Percentiles rank a stretch among this genome's conserved stretches.
These are phyloP conservation scores for Seiridium unicorne DNA, from an alignment of 2,329 filamentous ascomycete genomes.

Conservation along the genomic window DNA sequence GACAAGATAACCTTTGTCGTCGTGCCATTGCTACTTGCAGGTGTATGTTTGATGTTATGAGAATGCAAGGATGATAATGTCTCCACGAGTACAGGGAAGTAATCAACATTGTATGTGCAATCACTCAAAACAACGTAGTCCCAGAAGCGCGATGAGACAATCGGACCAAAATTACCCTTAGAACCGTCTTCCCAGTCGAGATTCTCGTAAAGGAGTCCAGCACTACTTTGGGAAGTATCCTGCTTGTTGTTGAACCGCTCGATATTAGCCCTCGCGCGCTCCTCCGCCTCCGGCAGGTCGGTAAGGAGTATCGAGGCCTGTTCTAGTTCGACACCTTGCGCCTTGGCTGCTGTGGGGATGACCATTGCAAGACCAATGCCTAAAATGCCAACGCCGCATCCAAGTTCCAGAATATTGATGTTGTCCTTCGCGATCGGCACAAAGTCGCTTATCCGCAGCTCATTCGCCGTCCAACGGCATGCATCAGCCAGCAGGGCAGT, in stretches of 20 bases:
- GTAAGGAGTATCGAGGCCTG: slow-evolving; percentile 45
- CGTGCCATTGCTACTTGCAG: slow-evolving; percentile 4
- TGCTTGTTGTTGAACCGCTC: neutral
- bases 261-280: slow-evolving; percentile 48
- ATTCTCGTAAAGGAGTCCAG: slow-evolving; percentile 46
- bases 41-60: slow-evolving; percentile 26
- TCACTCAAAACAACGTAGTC: slow-evolving; percentile 56
- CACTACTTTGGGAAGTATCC: neutral
- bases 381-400: slow-evolving; percentile 55
- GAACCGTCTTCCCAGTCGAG: slow-evolving; percentile 56
- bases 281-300: slow-evolving; percentile 53
- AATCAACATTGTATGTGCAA: slow-evolving; percentile 61
- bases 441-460: slow-evolving; percentile 8
- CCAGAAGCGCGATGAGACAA: slow-evolving; percentile 41
- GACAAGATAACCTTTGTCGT: slow-evolving; percentile 44
- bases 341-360: slow-evolving; percentile 18
- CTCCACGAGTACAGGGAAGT: slow-evolving; percentile 50
- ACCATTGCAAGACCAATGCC: slow-evolving; percentile 47
- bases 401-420: slow-evolving; percentile 51
- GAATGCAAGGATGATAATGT: slow-evolving; percentile 50
- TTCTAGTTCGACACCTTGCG: slow-evolving; percentile 12
- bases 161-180: slow-evolving; percentile 40
- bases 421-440: slow-evolving; percentile 20
- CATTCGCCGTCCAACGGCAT: slow-evolving; percentile 9
- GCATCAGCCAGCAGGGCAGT: slow-evolving; percentile 32